Conservation (phyloP, 2,329 filamentous ascomycete species). For the Parascedosporium putredinis region DNA sequence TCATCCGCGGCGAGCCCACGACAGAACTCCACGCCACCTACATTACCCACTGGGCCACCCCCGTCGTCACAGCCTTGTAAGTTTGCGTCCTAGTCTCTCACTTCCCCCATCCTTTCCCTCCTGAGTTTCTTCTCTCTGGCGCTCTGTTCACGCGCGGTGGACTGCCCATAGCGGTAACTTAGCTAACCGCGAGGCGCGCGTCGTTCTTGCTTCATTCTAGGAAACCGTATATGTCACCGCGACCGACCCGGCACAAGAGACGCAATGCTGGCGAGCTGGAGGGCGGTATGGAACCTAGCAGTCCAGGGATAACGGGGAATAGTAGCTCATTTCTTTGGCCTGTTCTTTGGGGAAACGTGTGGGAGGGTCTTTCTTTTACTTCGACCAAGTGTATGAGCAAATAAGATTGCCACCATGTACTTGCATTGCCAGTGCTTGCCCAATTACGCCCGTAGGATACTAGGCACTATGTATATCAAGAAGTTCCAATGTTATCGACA, state of each 20-base stretch:
- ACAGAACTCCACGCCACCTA: background rate
- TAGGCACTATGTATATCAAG: no score
- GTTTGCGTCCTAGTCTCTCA: no score
- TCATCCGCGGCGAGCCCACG: background rate
- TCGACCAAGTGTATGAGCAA: no score
- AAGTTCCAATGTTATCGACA: no score
- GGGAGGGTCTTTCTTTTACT: background rate
- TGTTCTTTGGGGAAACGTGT: background rate
- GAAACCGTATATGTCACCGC: background rate
- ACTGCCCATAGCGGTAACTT: background rate
- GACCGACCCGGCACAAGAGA: background rate
- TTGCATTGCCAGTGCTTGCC: no score
- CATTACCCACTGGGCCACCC: background rate
- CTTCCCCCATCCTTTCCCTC: no score
- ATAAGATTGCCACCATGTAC: no score
- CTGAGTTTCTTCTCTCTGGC: no score
- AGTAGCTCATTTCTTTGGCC: no score
- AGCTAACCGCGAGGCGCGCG: background rate
- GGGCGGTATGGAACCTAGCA: background rate
- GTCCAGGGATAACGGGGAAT: background rate
- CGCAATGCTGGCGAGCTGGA: background rate
- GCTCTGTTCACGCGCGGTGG: no score
- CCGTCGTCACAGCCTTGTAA: background rate
- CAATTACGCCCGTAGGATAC: no score
- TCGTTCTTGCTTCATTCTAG: no score